Percentiles rank a stretch among this genome's conserved stretches.
Conservation (phyloP, 306 rosid species). For the Arachis hypogaea region DNA sequence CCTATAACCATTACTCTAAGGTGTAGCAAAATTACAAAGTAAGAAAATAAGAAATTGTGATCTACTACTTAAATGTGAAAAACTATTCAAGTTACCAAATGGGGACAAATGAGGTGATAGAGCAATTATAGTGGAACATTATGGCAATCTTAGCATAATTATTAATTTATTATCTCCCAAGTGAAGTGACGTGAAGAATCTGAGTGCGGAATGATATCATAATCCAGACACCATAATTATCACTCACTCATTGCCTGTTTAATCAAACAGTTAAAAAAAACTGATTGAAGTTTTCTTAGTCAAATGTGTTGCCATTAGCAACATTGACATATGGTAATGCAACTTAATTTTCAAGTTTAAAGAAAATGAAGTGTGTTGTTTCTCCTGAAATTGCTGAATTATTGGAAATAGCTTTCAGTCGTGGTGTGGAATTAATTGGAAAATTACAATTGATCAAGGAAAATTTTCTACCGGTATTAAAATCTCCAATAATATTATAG, state of each 20-base stretch:
- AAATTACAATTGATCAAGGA: neutral
- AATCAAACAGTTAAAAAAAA: constrained; percentile 29
- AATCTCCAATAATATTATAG: neutral
- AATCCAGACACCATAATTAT: constrained; percentile 17
- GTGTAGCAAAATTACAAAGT: no score
- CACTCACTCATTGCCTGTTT: constrained; percentile 14
- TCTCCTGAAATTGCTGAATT: neutral
- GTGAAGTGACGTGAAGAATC: neutral
- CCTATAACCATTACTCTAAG: no score
- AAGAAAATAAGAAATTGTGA: no score
- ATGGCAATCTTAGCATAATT: neutral
- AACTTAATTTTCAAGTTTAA: constrained; percentile 5
- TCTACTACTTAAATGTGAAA: no score
- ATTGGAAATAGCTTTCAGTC: neutral
- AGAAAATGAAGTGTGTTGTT: neutral
- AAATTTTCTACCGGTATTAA: neutral
- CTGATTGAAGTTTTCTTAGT: constrained; percentile 34
- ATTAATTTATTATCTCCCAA: neutral
- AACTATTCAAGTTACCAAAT: no score
- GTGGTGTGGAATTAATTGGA: neutral
- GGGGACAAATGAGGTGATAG: no score
- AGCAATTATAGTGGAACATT: neutral
- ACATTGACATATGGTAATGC: constrained; percentile 23
- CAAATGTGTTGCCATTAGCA: constrained; percentile 27
- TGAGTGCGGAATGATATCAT: neutral